Conservation (phyloP, 768 basidiomycete species). For the Cystofilobasidium macerans region DNA sequence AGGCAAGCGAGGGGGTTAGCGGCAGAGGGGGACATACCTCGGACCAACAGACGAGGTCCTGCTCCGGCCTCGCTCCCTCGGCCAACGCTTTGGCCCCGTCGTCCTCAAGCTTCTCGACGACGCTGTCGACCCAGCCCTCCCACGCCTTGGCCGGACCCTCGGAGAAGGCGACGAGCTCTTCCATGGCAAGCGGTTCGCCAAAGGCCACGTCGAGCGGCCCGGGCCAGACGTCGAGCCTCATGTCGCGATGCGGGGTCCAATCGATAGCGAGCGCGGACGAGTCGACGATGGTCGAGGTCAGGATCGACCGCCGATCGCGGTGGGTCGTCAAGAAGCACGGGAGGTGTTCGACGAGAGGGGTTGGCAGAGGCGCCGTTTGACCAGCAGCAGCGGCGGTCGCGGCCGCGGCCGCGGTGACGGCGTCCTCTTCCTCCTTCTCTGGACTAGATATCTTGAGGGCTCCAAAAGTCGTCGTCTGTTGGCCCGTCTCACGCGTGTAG, state of each 20-base stretch:
- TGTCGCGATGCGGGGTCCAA: background rate
- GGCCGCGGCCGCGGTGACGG: too few species aligned
- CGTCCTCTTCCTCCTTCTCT: too few species aligned
- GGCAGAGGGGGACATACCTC: background rate
- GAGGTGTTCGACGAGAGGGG: background rate
- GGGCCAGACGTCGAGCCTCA: background rate
- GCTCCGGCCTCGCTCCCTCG: background rate
- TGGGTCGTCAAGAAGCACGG: background rate
- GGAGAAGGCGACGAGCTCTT: background rate
- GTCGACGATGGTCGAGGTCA: too few species aligned
- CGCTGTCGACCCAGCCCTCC: background rate
- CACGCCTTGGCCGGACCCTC: background rate
- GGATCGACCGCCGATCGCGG: background rate
- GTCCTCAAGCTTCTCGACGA: too few species aligned
- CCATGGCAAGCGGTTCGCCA: background rate
- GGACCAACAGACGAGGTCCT: slow-evolving; percentile 1
- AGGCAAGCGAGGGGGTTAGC: background rate
- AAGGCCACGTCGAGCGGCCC: background rate
- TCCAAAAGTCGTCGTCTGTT: background rate
- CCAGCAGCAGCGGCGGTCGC: too few species aligned
- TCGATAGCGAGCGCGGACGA: background rate
- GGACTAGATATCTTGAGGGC: too few species aligned
- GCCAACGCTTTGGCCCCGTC: too few species aligned
- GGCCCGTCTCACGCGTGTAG: background rate
- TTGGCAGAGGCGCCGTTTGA: too few species aligned